Conservation (phyloP, 2,329 filamentous ascomycete species). For the Xylaria polymorpha region DNA sequence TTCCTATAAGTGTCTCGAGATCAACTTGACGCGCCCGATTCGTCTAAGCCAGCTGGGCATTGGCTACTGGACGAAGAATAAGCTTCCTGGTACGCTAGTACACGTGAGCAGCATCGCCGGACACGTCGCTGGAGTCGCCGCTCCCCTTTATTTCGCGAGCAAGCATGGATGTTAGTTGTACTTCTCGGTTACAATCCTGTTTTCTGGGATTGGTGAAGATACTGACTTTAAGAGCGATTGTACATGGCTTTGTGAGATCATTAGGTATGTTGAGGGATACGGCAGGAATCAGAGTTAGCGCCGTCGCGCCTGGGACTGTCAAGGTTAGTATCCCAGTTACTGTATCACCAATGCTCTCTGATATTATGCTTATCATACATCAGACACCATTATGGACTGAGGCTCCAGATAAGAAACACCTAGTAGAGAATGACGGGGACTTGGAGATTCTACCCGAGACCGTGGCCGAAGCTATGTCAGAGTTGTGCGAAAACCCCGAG, state of each 20-base stretch:
- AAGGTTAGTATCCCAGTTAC: neutral
- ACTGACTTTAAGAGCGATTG: neutral
- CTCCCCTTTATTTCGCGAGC: conserved; percentile 2
- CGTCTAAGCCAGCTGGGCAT: conserved; percentile 22
- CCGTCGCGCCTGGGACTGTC: neutral
- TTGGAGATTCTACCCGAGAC: conserved; percentile 8
- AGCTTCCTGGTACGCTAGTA: conserved; percentile 16
- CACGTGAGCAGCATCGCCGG: conserved; percentile 23
- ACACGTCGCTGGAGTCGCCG: neutral
- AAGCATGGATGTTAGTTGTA: conserved; percentile 1
- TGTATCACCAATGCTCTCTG: neutral
- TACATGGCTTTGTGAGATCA: conserved; percentile 7
- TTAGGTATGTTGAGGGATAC: neutral
- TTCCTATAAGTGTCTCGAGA: conserved; percentile 19
- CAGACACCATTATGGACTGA: neutral
- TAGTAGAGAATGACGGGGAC: neutral
- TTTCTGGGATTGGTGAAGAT: no score
- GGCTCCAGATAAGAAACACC: neutral
- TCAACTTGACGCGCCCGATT: conserved; percentile 28
- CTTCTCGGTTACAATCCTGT: neutral
- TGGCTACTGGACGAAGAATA: conserved; percentile 19
- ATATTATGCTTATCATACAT: neutral
- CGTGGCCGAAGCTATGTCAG: conserved; percentile 21
- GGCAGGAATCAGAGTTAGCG: neutral
- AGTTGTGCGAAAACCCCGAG: conserved; percentile 19